Conservation (phyloP, 2,329 filamentous ascomycete genomes). For the Ophiosphaerella narmari region DNA sequence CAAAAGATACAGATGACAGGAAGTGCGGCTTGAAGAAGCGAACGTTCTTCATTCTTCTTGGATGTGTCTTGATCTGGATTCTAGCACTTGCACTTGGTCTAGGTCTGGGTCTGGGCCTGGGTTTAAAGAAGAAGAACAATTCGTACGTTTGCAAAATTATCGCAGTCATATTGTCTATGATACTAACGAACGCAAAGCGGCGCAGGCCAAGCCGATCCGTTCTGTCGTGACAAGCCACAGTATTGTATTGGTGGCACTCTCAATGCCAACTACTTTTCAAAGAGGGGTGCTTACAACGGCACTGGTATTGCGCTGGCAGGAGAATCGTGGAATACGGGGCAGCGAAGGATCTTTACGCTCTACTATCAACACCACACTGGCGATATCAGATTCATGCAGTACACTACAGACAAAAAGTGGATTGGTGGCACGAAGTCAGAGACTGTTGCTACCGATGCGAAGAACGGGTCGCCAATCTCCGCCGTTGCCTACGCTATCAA, state of each 20-base stretch:
- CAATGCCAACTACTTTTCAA: constrained; percentile 45
- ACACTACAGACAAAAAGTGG: constrained; percentile 44
- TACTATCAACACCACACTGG: constrained; percentile 54
- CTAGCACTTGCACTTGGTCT: constrained; percentile 44
- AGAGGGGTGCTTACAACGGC: constrained; percentile 53
- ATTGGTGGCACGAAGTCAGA: constrained; percentile 45
- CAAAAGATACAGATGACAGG: constrained; percentile 18
- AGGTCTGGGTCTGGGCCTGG: constrained; percentile 43
- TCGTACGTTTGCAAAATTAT: constrained; percentile 8
- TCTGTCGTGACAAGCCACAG: constrained; percentile 32
- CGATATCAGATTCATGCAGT: constrained; percentile 48
- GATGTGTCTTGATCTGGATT: constrained; percentile 30
- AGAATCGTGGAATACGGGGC: constrained; percentile 47
- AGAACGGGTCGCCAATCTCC: constrained; percentile 51
- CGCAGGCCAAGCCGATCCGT: constrained; percentile 18
- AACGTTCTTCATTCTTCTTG: constrained; percentile 26
- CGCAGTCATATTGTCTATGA: not conserved
- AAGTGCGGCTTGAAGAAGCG: constrained; percentile 34
- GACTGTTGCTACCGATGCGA: constrained; percentile 49
- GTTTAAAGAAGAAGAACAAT: constrained; percentile 33
- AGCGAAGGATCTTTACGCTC: constrained; percentile 47
- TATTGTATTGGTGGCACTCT: constrained; percentile 48
- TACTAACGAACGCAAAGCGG: constrained; percentile 6
- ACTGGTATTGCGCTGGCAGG: constrained; percentile 53
- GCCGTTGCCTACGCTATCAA: constrained; percentile 49